Evolutionary conservation across 441 rosid species (phyloP).

Genomic region (Metrosideros polymorpha): DNA sequence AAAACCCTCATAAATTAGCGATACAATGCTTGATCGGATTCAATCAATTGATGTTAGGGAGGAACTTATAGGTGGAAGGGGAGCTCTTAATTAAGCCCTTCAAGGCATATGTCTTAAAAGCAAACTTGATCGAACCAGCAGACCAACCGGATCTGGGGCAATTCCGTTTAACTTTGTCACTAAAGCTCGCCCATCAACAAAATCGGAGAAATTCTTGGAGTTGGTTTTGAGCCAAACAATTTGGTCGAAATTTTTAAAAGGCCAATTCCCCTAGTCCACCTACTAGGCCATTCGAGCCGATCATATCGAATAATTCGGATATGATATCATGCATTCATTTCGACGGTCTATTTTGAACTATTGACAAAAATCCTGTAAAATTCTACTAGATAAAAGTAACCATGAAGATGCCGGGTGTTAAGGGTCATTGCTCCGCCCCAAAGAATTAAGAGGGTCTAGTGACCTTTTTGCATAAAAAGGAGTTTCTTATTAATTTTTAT

Average conservation of each 20-base stretch:
- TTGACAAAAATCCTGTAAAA: neutral
- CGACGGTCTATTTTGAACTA: neutral
- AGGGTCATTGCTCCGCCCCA: too few relatives aligned
- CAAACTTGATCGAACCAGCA: neutral
- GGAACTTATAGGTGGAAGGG: neutral
- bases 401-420: too few relatives aligned
- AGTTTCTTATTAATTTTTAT: neutral
- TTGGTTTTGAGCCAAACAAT: neutral
- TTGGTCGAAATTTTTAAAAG: neutral
- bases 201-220: neutral
- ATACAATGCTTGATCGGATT: neutral
- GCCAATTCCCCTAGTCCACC: neutral
- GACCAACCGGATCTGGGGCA: neutral
- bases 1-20: neutral
- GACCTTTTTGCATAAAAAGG: neutral
- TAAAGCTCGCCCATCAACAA: neutral
- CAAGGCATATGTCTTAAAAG: neutral
- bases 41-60: neutral
- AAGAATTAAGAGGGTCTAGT: neutral
- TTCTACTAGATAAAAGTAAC: neutral
- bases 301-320: neutral
- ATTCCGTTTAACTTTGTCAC: neutral
- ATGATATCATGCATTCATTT: neutral
- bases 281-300: neutral
- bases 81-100: neutral